Evolutionary conservation across 768 basidiomycete genomes (phyloP).

Genomic region (Leccinellum albellum): DNA sequence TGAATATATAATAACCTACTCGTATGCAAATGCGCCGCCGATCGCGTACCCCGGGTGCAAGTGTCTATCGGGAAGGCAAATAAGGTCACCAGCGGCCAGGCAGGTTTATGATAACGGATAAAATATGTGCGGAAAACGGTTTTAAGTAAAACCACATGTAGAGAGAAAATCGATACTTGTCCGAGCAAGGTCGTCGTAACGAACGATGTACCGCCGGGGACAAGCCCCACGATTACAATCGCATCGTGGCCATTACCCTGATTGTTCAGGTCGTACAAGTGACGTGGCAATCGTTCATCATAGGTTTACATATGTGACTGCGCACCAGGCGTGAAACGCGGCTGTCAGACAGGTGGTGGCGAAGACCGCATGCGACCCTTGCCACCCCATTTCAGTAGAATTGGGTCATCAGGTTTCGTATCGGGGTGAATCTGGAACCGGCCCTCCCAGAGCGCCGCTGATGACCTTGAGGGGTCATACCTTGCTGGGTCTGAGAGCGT

Average conservation of each 20-base stretch:
- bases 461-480: conserved; percentile 73
- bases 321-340: neutral
- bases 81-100: conserved; percentile 15
- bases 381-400: conserved; percentile 33
- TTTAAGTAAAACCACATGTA: neutral
- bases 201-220: conserved; percentile 4
- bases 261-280: conserved; percentile 8
- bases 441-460: conserved; percentile 81
- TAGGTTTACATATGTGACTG: neutral
- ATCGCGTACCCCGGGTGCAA: neutral
- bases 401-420: conserved; percentile 63
- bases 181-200: neutral
- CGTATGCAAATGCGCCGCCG: neutral
- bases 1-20: neutral
- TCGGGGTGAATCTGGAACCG: conserved; percentile 87
- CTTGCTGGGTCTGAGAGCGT: conserved; percentile 72
- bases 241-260: conserved; percentile 7
- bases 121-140: conserved; percentile 17
- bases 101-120: conserved; percentile 20
- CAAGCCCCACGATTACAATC: conserved; percentile 1
- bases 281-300: conserved; percentile 6
- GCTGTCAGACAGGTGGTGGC: conserved; percentile 15
- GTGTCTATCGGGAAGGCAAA: conserved; percentile 3
- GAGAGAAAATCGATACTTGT: neutral
- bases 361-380: conserved; percentile 12